Base-by-base conservation (phyloP, 108 stramenopile genomes). In the Fragilaria crotonensis region DNA sequence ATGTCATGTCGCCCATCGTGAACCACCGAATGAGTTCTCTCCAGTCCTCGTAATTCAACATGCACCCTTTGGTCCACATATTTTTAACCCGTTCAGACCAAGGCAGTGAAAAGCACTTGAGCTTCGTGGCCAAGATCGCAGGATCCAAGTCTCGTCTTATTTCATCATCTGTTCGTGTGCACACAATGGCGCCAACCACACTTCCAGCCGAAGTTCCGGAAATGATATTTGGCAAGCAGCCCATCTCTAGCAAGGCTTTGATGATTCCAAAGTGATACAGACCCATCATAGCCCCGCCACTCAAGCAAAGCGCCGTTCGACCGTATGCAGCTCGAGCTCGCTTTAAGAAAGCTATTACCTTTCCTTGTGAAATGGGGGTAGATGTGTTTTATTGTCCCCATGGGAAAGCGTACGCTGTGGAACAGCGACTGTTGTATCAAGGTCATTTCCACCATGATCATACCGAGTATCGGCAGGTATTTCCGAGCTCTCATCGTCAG, bases 261-360 rank as follows among this genome's bases (percentile, higher is more conserved):
- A 97, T 68, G 27, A 91, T 77, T 1, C 98, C 98, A 45, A 93
- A 84, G 71, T 99, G 98, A 59, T 97, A 98, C 45, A 76, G 54
- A 20, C 96, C 98, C 95, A 95, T 84, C 61, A 80, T 80, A 52
- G 95, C 95, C 4, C 98, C 98, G 18, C 98, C 98, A 50, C 73
- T 76, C 19, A 99, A 75, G 64, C 95, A 85, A 29, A 99, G 70
- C 1, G 95, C 98, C 2, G 98, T 97, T 26, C 96, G 79, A 7
- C 98, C 98, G 62, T 96, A 97, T 1, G 98, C 86, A 46, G 95
- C 93, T 41, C 97, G 71, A 0, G 96, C 97, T 59, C 87, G 68
- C 54, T 89, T 87, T 23, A 93, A 64, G 48, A 93, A 87, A 1
- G 60, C 70, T 25, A 79, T 73, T 36, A 90, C 64, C 50, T 80